Conservation (phyloP, 768 basidiomycete species). For the Hygrocybe punicea region DNA sequence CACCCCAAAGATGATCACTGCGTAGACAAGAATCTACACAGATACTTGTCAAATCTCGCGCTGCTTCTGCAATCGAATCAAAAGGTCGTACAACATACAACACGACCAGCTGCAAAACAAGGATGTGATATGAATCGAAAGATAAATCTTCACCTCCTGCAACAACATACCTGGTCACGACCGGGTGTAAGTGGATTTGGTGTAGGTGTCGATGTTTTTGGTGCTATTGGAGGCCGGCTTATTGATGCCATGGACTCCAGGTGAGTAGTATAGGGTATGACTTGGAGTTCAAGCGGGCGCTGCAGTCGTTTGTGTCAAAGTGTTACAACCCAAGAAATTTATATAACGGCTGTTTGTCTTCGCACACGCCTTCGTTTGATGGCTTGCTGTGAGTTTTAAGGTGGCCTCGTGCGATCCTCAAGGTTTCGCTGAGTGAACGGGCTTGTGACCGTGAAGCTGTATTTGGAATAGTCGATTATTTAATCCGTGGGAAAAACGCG, state of each 20-base stretch:
- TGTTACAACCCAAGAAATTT: no score
- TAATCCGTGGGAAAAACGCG: background rate
- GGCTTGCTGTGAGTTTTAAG: background rate
- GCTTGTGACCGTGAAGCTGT: background rate
- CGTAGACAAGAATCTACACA: conserved; percentile 73
- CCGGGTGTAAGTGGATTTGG: conserved; percentile 56
- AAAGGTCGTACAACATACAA: conserved; percentile 64
- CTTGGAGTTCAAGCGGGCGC: no score
- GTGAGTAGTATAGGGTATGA: no score
- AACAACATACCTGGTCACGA: conserved; percentile 61
- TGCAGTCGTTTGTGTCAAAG: no score
- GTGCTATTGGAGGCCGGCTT: conserved; percentile 43
- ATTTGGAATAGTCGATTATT: background rate
- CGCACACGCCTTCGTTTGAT: background rate
- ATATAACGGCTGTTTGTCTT: background rate
- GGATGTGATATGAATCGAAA: conserved; percentile 15
- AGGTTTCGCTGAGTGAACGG: background rate
- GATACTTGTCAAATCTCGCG: conserved; percentile 4
- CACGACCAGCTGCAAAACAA: conserved; percentile 55
- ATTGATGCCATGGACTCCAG: conserved; percentile 19
- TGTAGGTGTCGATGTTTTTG: conserved; percentile 39
- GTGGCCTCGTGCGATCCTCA: conserved; percentile 5
- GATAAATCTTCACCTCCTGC: conserved; percentile 18
- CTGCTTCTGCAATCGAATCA: conserved; percentile 9
- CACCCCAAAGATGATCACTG: conserved; percentile 81